Percentiles rank a stretch among this genome's conserved stretches.
These are phyloP conservation scores for Phytopythium mirpurense DNA, from an alignment of 352 stramenopile genomes.

Conservation along the genomic window DNA sequence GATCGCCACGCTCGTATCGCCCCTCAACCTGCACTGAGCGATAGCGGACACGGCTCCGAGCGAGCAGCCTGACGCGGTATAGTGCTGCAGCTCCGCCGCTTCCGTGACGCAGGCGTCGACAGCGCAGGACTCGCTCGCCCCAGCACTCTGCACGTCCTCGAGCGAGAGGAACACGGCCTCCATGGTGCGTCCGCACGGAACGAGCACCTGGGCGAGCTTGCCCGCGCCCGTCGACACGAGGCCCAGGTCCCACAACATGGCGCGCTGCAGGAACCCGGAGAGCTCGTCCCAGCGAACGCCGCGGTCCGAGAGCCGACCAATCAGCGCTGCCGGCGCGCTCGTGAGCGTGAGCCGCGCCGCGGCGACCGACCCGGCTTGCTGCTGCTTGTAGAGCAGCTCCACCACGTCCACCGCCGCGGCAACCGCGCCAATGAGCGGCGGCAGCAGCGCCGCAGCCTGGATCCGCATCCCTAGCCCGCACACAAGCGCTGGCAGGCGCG, in stretches of 20 bases:
- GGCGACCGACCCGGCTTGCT: slow-evolving; percentile 1
- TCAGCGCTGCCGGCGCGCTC: slow-evolving; percentile 18
- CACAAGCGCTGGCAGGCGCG: no score
- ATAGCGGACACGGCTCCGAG: slow-evolving; percentile 11
- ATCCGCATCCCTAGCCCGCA: neutral
- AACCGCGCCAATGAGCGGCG: neutral
- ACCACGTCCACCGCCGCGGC: slow-evolving; percentile 19
- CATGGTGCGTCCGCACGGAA: slow-evolving; percentile 46
- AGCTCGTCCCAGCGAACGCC: slow-evolving; percentile 23
- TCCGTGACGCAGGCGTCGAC: slow-evolving; percentile 3
- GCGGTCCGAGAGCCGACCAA: slow-evolving; percentile 19
- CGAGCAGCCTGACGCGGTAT: slow-evolving; percentile 27
- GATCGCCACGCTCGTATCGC: slow-evolving; percentile 16
- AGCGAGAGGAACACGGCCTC: slow-evolving; percentile 34
- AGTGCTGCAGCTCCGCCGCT: slow-evolving; percentile 20
- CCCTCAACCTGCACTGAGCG: slow-evolving; percentile 28
- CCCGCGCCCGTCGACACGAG: slow-evolving; percentile 31
- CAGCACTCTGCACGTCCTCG: slow-evolving; percentile 9
- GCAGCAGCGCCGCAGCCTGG: neutral
- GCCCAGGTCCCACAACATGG: slow-evolving; percentile 47
- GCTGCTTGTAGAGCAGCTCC: slow-evolving; percentile 16
- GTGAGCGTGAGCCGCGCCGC: slow-evolving; percentile 13
- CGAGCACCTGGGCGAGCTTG: slow-evolving; percentile 36
- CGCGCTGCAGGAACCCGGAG: slow-evolving; percentile 39
- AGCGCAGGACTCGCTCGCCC: slow-evolving; percentile 3